Base-by-base conservation (phyloP, 129 eudicot species). In the Artemisia annua region DNA sequence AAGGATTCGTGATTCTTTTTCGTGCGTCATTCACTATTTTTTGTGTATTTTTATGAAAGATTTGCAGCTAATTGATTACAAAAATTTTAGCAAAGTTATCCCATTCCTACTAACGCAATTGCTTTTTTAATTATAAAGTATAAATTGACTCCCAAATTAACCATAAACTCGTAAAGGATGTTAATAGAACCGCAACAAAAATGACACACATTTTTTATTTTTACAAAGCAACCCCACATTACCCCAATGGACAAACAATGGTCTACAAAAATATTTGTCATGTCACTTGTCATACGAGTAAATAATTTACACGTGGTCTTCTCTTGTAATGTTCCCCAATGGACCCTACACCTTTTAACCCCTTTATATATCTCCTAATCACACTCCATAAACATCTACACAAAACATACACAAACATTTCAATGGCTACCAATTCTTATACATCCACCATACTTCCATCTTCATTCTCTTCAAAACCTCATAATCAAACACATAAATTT, bases 261-360 rank as follows among this genome's bases (percentile, higher is more conserved):
- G 71, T 77, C 76, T 77, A 61, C 81, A 70, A 70, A 77, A 10
- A 69, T 60, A 71, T 63, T 64, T 54, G 73, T 78, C 82, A 78
- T 57, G 67, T 71, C 82, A 63, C 55, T 71, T 63, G 67, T 71
- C 69, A 76, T 60, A 14, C 5, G 28, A 5, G 15, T 28, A 11
- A 15, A 55, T 46, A 64, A 22, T 71, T 51, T 78, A 65, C 82
- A 78, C 82, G 82, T 78, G 78, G 82, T 78, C 67, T 71, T 71
- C 53, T 71, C 68, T 3, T 71, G 46, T 17, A n/a, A 52, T 78
- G 82, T 78, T 65, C 15, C 66, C 11, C 1, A 0, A 24, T 5
- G 77, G 12, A 19, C 82, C 82, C 82, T 63, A 66, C 67, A 14
- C 70, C 9, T 54, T 8, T 62, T 28, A 60, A 6, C 17, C 16